Conservation (phyloP, 768 basidiomycete species). For the Termitomyces sp. region DNA sequence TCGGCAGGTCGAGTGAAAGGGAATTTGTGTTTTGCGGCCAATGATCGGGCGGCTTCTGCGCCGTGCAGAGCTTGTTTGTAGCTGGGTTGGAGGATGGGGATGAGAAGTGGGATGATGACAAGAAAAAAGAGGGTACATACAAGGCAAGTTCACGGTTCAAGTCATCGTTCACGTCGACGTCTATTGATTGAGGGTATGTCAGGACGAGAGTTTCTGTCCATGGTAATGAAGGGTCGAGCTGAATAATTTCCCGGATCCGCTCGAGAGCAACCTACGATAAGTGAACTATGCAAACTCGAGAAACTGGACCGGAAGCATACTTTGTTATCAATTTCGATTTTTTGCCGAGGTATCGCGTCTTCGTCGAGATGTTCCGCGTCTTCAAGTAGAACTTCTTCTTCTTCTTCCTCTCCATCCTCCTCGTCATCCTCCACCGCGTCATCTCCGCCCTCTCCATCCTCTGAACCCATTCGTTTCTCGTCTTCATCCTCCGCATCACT, state of each 20-base stretch:
- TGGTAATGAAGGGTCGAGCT: slow-evolving; percentile 65
- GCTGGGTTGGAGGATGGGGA: slow-evolving; percentile 33
- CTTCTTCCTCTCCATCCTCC: slow-evolving; percentile 26
- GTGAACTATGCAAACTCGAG: not conserved
- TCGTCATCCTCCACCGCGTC: slow-evolving; percentile 42
- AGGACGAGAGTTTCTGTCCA: slow-evolving; percentile 83
- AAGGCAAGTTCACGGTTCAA: slow-evolving; percentile 94
- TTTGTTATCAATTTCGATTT: slow-evolving; percentile 77
- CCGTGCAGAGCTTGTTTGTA: slow-evolving; percentile 93
- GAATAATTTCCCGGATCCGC: slow-evolving; percentile 73
- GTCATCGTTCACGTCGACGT: slow-evolving; percentile 81
- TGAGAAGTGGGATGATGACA: not conserved
- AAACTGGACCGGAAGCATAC: slow-evolving; percentile 32
- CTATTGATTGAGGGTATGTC: slow-evolving; percentile 65
- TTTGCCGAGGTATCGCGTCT: slow-evolving; percentile 76
- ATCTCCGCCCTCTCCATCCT: slow-evolving; percentile 36
- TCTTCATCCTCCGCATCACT: slow-evolving; percentile 28
- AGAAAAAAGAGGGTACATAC: slow-evolving; percentile 40
- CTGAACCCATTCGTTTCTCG: no score
- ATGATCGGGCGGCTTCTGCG: slow-evolving; percentile 66
- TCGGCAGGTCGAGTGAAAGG: slow-evolving; percentile 90
- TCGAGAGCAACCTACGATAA: slow-evolving; percentile 60
- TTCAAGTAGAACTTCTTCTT: slow-evolving; percentile 55
- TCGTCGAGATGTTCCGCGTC: slow-evolving; percentile 72
- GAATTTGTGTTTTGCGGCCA: slow-evolving; percentile 74